Percentiles rank a stretch among this genome's conserved stretches.
Evolutionary conservation across 192 early-diverging fungal genomes (phyloP).

Genomic region (Podila epicladia): DNA sequence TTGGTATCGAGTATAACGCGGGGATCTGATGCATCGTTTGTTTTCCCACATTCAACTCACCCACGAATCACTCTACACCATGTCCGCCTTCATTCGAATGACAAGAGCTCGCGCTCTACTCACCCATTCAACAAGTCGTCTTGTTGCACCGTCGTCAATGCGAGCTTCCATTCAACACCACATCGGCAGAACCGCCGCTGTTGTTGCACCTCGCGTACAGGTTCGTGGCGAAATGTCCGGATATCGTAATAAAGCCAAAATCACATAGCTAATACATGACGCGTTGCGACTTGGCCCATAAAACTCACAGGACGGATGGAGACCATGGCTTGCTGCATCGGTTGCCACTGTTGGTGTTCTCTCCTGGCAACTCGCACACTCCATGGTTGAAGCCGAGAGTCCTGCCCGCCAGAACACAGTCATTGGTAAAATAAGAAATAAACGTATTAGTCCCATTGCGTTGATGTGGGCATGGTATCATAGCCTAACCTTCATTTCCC

Average conservation of each 20-base stretch:
- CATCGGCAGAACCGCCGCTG: slow-evolving; percentile 17
- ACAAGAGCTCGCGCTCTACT: slow-evolving; percentile 20
- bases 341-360: slow-evolving; percentile 29
- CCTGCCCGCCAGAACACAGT: slow-evolving; percentile 7
- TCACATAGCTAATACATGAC: too few species aligned
- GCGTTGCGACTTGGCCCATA: not conserved
- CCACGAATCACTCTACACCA: not conserved
- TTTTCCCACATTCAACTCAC: not conserved
- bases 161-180: slow-evolving; percentile 25
- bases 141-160: not conserved
- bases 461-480: not conserved
- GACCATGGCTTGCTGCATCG: slow-evolving; percentile 26
- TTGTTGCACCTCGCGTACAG: not conserved
- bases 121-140: slow-evolving; percentile 4
- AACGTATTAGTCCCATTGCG: not conserved
- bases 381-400: slow-evolving; percentile 30
- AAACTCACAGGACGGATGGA: slow-evolving; percentile 13
- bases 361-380: slow-evolving; percentile 39
- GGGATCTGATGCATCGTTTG: too few species aligned
- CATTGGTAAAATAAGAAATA: slow-evolving; percentile 15
- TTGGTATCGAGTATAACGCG: too few species aligned
- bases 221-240: not conserved
- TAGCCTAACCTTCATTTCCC: not conserved
- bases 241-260: too few species aligned
- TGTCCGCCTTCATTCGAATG: slow-evolving; percentile 26